A percentile compares a stretch with the other conserved stretches of the same genome.
Conservation (phyloP, 108 stramenopile genomes). For the Chaetoceros muelleri region DNA sequence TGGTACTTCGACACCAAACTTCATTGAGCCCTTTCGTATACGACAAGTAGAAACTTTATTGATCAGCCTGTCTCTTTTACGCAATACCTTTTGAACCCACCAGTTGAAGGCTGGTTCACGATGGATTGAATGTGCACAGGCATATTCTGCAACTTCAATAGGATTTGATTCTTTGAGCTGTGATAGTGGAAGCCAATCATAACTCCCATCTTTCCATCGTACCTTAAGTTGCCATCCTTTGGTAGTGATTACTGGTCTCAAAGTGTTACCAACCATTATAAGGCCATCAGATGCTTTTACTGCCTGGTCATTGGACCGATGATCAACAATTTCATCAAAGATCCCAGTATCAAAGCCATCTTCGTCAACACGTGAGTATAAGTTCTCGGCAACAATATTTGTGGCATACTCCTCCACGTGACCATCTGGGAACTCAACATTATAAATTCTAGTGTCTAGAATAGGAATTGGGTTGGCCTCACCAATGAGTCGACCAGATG, state of each 20-base stretch:
- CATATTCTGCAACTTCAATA: constrained; percentile 47
- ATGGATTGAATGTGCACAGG: constrained; percentile 6
- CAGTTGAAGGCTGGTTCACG: constrained; percentile 37
- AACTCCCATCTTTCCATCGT: constrained; percentile 23
- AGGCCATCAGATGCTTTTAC: neutral
- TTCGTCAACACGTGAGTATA: constrained; percentile 21
- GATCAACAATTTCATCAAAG: constrained; percentile 3
- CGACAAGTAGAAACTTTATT: constrained; percentile 1
- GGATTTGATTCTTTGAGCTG: constrained; percentile 41
- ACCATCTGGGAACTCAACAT: constrained; percentile 27
- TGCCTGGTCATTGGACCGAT: neutral
- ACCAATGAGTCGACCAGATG: constrained; percentile 15
- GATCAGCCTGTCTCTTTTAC: constrained; percentile 16
- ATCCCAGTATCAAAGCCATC: constrained; percentile 14
- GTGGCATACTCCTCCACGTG: constrained; percentile 13
- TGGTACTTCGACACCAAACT: constrained; percentile 21
- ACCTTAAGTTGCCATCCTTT: constrained; percentile 38
- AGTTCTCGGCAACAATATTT: constrained; percentile 33
- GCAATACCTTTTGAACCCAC: constrained; percentile 30
- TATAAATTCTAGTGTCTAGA: constrained; percentile 24
- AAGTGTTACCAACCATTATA: neutral
- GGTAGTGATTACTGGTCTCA: constrained; percentile 14
- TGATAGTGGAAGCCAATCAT: constrained; percentile 19
- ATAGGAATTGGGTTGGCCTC: constrained; percentile 20
- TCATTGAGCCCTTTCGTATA: constrained; percentile 1